Base-by-base conservation (phyloP, 148 eudicot genomes). In the Agrostemma githago region DNA sequence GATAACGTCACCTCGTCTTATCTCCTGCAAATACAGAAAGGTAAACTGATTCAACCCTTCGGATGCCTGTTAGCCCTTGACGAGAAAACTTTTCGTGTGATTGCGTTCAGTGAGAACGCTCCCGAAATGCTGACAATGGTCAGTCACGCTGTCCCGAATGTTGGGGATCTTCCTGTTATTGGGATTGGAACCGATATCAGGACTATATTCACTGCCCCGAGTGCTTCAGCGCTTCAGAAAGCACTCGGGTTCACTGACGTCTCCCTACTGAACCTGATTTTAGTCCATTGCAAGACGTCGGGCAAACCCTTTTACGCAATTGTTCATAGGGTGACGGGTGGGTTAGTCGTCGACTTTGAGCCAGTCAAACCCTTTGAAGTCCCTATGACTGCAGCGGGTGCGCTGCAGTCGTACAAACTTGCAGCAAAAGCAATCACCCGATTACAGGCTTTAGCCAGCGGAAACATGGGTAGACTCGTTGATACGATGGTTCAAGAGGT, bases 241-340 rank as follows among this genome's bases (percentile, higher is more conserved):
- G 98, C 98, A 11, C 62, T 89, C 42, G 96, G 97, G 14, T 92
- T 89, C 48, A 86, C 88, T 4, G 98, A 94, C 74, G 96, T 91
- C 40, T 85, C 97, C 38, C 84, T 94, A 19, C 71, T 94, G 70
- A 94, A 94, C 79, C 98, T 97, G 12, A 87, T 94, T 78, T 79
- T 91, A 71, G 96, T 94, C 64, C 96, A 94, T 62, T 94, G 97
- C 77, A 94, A 87, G 74, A 86, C 90, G 54, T 94, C 98, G 5
- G 97, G 98, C 61, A 94, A 88, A 82, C 98, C 98, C 14, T 91
- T 87, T 77, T 94, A 94, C 80, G 98, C 98, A 7, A 87, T 94
- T 76, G 66, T 88, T 61, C 98, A 94, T 63, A 80, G 97, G 76
- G 96, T 92, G 12, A 89, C 97, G 1, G 97, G 93, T 58, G 80